Base-by-base conservation (phyloP, 1,284 basidiomycete genomes). In the Cryptococcus neoformans region DNA sequence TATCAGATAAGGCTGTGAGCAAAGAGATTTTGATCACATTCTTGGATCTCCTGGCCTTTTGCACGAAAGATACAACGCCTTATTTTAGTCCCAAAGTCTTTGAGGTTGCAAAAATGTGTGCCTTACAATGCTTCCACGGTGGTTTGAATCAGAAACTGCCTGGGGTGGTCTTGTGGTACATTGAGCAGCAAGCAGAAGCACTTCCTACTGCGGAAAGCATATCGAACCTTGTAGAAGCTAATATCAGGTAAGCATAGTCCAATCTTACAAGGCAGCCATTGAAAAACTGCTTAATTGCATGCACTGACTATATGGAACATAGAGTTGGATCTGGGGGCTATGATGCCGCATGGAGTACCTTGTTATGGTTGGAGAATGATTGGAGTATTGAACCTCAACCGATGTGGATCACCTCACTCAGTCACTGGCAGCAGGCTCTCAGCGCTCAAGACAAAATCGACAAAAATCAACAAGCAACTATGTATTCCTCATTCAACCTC, bases 381-480 rank as follows among this genome's bases (percentile, higher is more conserved):
- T 71, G 60, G 54, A 54, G 60, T 14, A 49, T 59, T 8, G 62
- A 64, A 44, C 68, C 69, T 10, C 60, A 69, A 37, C 68, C 70
- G 0, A 64, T 66, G 57, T 71, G 69, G 68, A 68, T 73, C 36
- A 70, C 69, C 9, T 68, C 69, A n/a, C 59, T 73, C 11, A 59
- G 64, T 42, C 68, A 70, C 38, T 73, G 70, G 70, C 52, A 64
- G 12, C 57, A 62, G 28, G 70, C 67, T 4, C 44, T 73, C 10
- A 55, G 62, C 8, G 57, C 62, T 12, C 70, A 73, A 49, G 57
- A 69, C 12, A 51, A 62, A 44, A 36, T 60, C 3, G 70, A 73
- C 48, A 48, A 58, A 12, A 44, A 49, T 9, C 57, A 56, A 38
- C 44, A 58, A 10, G 57, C 56, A 3, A 58, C 53, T 3, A 68